Conservation (phyloP, 805 yeast genomes). For the Peterozyma xylosa region DNA sequence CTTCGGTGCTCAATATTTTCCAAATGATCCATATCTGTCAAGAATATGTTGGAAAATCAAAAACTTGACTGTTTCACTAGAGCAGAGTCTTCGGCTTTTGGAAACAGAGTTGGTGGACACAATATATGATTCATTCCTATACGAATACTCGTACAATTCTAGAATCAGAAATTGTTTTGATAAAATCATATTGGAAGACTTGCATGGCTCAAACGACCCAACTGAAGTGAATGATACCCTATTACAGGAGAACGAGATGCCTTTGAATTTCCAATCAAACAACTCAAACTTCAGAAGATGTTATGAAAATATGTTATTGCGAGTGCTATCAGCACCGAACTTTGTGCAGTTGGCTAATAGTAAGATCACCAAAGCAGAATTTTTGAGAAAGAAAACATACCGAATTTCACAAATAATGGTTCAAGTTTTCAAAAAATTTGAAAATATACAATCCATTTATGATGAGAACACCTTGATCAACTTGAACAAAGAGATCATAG, state of each 20-base stretch:
- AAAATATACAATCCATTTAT: background rate
- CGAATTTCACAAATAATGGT: background rate
- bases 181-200: background rate
- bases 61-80: background rate
- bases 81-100: background rate
- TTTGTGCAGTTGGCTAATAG: no score
- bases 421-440: background rate
- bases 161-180: background rate
- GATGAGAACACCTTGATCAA: background rate
- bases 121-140: background rate
- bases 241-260: background rate
- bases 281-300: background rate
- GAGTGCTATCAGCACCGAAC: background rate
- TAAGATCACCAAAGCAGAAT: no score
- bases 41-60: no score
- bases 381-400: background rate
- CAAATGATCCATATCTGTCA: no score
- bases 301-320: conserved; percentile 2
- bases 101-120: conserved; percentile 1
- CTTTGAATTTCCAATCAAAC: conserved; percentile 1
- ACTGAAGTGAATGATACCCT: background rate
- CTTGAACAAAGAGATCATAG: background rate
- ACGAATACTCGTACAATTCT: conserved; percentile 1
- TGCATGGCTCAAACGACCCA: background rate
- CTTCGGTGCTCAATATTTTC: no score